Evolutionary conservation across 2,329 filamentous ascomycete genomes (phyloP).

Genomic region (Elsinoe arachidis): DNA sequence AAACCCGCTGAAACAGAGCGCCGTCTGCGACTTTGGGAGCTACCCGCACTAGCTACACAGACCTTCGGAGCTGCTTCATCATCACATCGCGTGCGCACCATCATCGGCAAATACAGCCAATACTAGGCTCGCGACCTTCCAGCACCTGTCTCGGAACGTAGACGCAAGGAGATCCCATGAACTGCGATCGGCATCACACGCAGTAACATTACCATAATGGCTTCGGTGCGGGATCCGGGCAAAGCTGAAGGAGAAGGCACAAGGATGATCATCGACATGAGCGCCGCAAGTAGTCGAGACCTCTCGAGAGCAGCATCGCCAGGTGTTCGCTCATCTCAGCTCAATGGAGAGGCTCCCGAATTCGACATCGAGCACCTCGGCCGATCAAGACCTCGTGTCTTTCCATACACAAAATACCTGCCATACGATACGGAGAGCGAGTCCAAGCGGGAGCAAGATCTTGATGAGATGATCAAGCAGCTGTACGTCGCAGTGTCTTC

Average conservation of each 20-base stretch:
- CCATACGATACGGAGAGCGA: slow-evolving; percentile 84
- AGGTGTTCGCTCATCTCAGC: slow-evolving; percentile 51
- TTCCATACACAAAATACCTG: slow-evolving; percentile 82
- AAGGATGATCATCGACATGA: slow-evolving; percentile 12
- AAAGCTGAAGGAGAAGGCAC: slow-evolving; percentile 9
- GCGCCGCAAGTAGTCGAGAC: slow-evolving; percentile 43
- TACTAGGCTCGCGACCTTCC: too few relatives aligned
- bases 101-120: too few relatives aligned
- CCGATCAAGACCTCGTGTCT: slow-evolving; percentile 71
- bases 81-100: too few relatives aligned
- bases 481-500: slow-evolving; percentile 86
- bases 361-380: slow-evolving; percentile 51
- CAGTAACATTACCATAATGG: not conserved
- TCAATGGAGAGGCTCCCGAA: slow-evolving; percentile 40
- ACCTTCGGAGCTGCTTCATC: too few relatives aligned
- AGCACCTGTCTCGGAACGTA: too few relatives aligned
- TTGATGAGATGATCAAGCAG: slow-evolving; percentile 83
- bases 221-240: slow-evolving; percentile 9
- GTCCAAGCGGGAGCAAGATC: slow-evolving; percentile 63
- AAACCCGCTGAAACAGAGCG: too few relatives aligned
- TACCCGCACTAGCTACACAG: not conserved
- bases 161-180: not conserved
- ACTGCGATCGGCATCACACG: not conserved
- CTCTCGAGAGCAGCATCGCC: slow-evolving; percentile 83
- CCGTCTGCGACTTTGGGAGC: not conserved